phyloP scores from a whole-genome alignment of 2,329 filamentous ascomycete genomes.

The Colletotrichum cereale region DNA sequence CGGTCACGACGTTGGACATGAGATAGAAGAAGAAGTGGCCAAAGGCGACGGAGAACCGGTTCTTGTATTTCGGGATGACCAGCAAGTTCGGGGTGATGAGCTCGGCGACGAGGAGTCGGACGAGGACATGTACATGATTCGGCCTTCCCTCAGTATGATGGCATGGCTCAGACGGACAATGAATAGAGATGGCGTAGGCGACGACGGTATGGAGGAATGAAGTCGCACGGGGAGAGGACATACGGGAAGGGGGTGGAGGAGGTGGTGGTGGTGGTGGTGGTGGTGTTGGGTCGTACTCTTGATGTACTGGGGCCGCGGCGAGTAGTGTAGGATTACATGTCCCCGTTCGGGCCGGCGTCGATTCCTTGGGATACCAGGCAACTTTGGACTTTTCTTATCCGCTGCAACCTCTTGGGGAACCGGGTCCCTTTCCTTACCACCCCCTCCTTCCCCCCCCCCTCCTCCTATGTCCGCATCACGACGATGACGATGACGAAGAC shows the following conservation, averaged over 20 bases:
- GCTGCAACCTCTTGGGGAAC: constrained; percentile 16
- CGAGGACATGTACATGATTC: constrained; percentile 36
- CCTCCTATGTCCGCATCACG: constrained; percentile 9
- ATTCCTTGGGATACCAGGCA: constrained; percentile 39
- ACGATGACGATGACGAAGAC: constrained; percentile 27
- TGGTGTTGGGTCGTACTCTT: constrained; percentile 27
- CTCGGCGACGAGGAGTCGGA: constrained; percentile 16
- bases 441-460: not conserved
- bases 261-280: constrained; percentile 14
- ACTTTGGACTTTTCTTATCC: constrained; percentile 37
- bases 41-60: constrained; percentile 10
- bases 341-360: constrained; percentile 34
- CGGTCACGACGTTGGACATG: constrained; percentile 7
- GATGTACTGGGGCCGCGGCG: constrained; percentile 25
- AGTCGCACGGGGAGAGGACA: not conserved
- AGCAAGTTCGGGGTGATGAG: not conserved
- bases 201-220: constrained; percentile 19
- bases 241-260: not conserved
- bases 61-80: constrained; percentile 14
- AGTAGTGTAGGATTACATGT: constrained; percentile 38
- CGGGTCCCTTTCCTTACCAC: too few species aligned
- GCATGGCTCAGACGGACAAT: constrained; percentile 33
- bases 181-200: constrained; percentile 17
- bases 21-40: constrained; percentile 4
- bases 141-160: constrained; percentile 23